Base-by-base conservation (phyloP, 2,329 filamentous ascomycete species). In the Sporothrix luriei region DNA sequence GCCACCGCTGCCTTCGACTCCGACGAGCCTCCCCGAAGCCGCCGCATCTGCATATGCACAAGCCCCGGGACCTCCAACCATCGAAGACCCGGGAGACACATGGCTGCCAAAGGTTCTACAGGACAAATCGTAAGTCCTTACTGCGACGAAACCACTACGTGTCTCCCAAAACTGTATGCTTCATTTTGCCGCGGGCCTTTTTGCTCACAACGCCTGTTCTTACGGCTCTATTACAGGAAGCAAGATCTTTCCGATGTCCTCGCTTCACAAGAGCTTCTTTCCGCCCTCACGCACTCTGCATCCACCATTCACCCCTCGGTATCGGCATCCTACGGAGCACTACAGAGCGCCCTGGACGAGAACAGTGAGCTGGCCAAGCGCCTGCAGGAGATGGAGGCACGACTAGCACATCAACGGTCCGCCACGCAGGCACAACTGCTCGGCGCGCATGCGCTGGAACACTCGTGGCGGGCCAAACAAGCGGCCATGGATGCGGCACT, bases 401-500 rank as follows among this genome's bases (percentile, higher is more conserved):
- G 81, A 21, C 80, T 90, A 6, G 76, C 80, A 4, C 85, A 85
- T 73, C 85, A 90, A 75, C 90, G 94, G 69, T 85, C 88, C 38
- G 84, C 86, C 1, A 91, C 92, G 0, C 93, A 97, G 77, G 90
- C 92, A 3, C 90, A 94, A 71, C 87, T 98, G 0, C 85, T 98
- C 0, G 86, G 92, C 13, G 88, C 95, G 26, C 91, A 94, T 75
- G 91, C 92, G 1, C 86, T 97, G 19, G 95, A 98, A 80, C 88
- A 94, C n/a, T 90, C 94, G 76, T 98, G 95, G 92, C 88, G 90
- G 69, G 87, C 91, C 74, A 96, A 95, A 79, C 92, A 98, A 79
- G 84, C 87, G 1, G 93, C 95, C 75, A 95, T 97, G 86, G 95
- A 98, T 78, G 84, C 88, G 66, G 93, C 92, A 7, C 82, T 98